phyloP scores from a whole-genome alignment of 2,329 filamentous ascomycete species.

The Huntiella moniliformis region DNA sequence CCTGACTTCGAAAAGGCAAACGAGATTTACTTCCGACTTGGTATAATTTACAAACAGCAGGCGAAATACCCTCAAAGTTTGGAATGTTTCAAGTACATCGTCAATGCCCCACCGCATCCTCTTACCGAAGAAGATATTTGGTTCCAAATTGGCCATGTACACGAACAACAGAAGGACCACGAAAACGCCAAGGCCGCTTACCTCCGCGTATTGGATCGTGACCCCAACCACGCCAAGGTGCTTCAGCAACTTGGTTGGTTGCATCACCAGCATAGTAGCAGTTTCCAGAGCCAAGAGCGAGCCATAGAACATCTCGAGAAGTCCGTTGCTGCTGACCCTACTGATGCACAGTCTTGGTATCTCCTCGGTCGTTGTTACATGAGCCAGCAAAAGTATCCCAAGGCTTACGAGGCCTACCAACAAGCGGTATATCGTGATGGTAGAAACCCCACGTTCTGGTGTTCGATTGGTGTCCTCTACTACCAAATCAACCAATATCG shows the following conservation, averaged over 20 bases:
- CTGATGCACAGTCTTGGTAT: slow-evolving; percentile 96
- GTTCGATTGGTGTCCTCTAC: slow-evolving; percentile 94
- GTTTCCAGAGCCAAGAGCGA: slow-evolving; percentile 80
- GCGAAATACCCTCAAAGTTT: slow-evolving; percentile 83
- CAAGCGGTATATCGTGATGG: slow-evolving; percentile 97
- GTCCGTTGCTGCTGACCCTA: slow-evolving; percentile 83
- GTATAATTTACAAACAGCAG: slow-evolving; percentile 99
- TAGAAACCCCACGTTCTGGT: slow-evolving; percentile 97
- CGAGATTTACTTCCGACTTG: slow-evolving; percentile 93
- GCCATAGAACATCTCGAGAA: slow-evolving; percentile 96
- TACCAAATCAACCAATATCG: slow-evolving; percentile 99
- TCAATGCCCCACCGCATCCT: slow-evolving; percentile 76
- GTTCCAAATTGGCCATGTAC: slow-evolving; percentile 98
- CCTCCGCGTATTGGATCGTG: slow-evolving; percentile 77
- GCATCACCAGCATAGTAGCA: slow-evolving; percentile 86
- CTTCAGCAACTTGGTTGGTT: slow-evolving; percentile 95
- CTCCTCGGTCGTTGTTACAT: slow-evolving; percentile 95
- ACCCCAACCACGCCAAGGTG: slow-evolving; percentile 93
- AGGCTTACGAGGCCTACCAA: slow-evolving; percentile 95
- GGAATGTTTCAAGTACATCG: slow-evolving; percentile 97
- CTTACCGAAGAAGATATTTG: slow-evolving; percentile 96
- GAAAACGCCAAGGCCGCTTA: slow-evolving; percentile 87
- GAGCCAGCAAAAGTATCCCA: slow-evolving; percentile 97
- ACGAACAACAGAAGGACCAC: slow-evolving; percentile 99
- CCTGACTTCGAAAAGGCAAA: slow-evolving; percentile 97